These are phyloP conservation scores for Phytopythium mirpurense DNA, from an alignment of 352 stramenopile species.

Conservation along the genomic window DNA sequence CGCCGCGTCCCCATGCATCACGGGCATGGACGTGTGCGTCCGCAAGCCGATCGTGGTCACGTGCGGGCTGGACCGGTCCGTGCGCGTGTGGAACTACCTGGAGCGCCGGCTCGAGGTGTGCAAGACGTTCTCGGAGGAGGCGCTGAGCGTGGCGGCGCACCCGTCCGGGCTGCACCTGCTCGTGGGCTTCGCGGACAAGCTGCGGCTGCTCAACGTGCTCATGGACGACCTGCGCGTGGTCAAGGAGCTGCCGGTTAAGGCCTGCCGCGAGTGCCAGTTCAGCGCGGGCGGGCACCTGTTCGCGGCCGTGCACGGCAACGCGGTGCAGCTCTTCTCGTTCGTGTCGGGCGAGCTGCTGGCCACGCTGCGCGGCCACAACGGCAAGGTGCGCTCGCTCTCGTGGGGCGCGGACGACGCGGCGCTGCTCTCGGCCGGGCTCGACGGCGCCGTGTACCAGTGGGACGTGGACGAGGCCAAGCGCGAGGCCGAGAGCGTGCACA, in stretches of 20 bases:
- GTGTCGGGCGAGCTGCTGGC: slow-evolving; percentile 88
- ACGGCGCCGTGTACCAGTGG: slow-evolving; percentile 94
- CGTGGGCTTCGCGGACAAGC: slow-evolving; percentile 88
- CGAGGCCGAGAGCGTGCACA: slow-evolving; percentile 91
- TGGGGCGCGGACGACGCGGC: slow-evolving; percentile 87
- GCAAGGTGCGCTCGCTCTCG: slow-evolving; percentile 86
- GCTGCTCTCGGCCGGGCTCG: slow-evolving; percentile 86
- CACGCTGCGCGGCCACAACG: slow-evolving; percentile 91
- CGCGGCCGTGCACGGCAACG: slow-evolving; percentile 91
- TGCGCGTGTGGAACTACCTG: slow-evolving; percentile 94
- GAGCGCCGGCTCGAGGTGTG: slow-evolving; percentile 82
- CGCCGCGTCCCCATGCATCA: slow-evolving; percentile 23
- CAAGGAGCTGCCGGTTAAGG: slow-evolving; percentile 84
- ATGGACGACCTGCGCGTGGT: slow-evolving; percentile 89
- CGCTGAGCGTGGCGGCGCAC: slow-evolving; percentile 87
- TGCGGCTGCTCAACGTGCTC: slow-evolving; percentile 89
- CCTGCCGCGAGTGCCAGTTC: slow-evolving; percentile 78
- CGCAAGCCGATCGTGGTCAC: slow-evolving; percentile 91
- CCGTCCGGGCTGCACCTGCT: slow-evolving; percentile 88
- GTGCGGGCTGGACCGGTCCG: slow-evolving; percentile 82
- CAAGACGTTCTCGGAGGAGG: slow-evolving; percentile 88
- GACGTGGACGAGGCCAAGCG: slow-evolving; percentile 89
- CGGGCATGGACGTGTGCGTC: slow-evolving; percentile 90
- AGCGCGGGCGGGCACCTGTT: slow-evolving; percentile 90
- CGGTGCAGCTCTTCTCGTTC: slow-evolving; percentile 91